Evolutionary conservation across 139 green algal genomes (phyloP), one percentile per base, ranked within the genome.

Genomic region (Asterochloris erici): DNA sequence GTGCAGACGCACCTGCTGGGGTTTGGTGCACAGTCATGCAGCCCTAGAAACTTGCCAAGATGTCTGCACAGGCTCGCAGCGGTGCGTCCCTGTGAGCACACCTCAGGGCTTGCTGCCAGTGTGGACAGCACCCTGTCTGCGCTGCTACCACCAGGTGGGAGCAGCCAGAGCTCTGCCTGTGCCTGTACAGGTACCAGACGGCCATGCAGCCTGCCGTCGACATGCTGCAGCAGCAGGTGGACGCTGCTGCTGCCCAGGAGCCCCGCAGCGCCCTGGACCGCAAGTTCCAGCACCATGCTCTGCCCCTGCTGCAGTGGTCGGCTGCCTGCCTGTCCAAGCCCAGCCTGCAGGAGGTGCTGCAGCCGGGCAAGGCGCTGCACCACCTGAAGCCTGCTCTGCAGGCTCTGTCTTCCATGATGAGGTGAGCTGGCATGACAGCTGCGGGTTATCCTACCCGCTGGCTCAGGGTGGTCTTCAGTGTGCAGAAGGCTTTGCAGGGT

Each of bases 181-280:
- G 13, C 16, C 19, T 62, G 9, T 77, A 66, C 83, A 89, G 91
- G 79, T 94, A 91, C 74, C 23, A 74, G 21, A 87, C 90, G 0
- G 80, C 93, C 27, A 91, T 93, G 84, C 80, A 87, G 0, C 91
- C 90, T 14, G 85, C 88, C 0, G 63, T 91, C 14, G 38, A 89
- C n/a, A 47, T 78, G 26, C 84, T 95, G 68, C 84, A 93, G 82
- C 82, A 84, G n/a, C 85, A 90, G 28, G 62, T 95, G 14, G 77
- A 77, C 54, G 82, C 73, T 12, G 78, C 84, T 1, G 82, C 69
- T 0, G 77, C 29, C 64, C 27, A 74, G 24, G 69, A 78, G 13
- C 74, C 86, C 12, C 83, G 83, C 10, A 85, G 87, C 13, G 87
- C 86, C 10, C 73, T 79, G 17, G 88, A 94, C 60, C 24, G 47